Percentiles rank a stretch among this genome's conserved stretches.
These are phyloP conservation scores for Tuctoria greenei DNA, from an alignment of 176 grass and related monocot genomes.

Conservation along the genomic window DNA sequence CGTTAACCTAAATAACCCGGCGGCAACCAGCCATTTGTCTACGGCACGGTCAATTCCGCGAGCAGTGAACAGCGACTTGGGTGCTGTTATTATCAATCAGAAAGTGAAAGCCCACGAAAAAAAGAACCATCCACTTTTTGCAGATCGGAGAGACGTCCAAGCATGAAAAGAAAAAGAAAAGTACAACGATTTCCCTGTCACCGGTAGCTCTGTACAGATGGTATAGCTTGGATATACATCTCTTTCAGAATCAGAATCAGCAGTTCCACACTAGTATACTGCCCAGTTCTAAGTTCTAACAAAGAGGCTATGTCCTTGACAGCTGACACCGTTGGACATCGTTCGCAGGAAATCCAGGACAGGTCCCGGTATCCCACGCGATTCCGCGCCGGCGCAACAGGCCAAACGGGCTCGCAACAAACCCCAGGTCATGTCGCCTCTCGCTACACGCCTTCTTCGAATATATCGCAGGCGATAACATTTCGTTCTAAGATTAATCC, in stretches of 20 bases:
- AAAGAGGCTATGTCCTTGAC: not conserved
- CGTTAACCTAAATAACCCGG: not conserved
- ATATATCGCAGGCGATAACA: not conserved
- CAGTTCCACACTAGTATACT: not conserved
- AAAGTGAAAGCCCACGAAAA: not conserved
- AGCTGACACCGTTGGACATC: not conserved
- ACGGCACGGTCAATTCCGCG: not conserved
- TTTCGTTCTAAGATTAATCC: not conserved
- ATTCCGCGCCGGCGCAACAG: slow-evolving; percentile 38
- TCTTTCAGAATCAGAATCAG: not conserved
- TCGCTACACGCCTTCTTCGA: not conserved
- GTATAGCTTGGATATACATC: not conserved
- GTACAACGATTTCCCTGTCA: not conserved
- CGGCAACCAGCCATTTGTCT: not conserved
- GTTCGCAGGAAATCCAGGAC: slow-evolving; percentile 39
- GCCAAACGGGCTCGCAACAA: slow-evolving; percentile 37
- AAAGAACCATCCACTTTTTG: not conserved
- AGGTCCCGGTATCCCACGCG: not conserved
- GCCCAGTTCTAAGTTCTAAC: no score
- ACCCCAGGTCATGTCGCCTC: slow-evolving; percentile 10
- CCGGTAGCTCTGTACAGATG: not conserved
- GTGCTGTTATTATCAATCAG: not conserved
- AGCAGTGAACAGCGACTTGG: slow-evolving; percentile 7
- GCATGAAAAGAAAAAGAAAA: not conserved
- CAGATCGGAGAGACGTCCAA: not conserved